These are phyloP conservation scores for Lasiodiplodia sp. DNA, from an alignment of 2,329 filamentous ascomycete genomes.

Conservation along the genomic window DNA sequence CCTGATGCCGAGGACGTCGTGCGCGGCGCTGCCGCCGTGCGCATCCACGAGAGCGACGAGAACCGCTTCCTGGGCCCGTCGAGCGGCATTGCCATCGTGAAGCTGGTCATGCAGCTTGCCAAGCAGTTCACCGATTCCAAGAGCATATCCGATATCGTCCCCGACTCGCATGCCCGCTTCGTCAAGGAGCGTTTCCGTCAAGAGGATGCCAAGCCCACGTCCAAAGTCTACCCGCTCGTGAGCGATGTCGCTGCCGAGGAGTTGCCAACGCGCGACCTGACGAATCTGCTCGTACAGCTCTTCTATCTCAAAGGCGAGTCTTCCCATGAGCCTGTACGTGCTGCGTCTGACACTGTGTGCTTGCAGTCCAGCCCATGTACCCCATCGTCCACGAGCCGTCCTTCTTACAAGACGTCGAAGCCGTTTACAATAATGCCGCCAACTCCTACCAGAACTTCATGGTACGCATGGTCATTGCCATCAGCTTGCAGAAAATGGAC, in stretches of 20 bases:
- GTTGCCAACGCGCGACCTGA: conserved; percentile 76
- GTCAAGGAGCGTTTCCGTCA: conserved; percentile 72
- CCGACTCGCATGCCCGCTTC: conserved; percentile 72
- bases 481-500: conserved; percentile 91
- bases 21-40: conserved; percentile 83
- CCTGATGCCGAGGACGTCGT: conserved; percentile 84
- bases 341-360: conserved; percentile 3
- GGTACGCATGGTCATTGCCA: conserved; percentile 89
- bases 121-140: conserved; percentile 92
- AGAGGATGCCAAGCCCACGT: conserved; percentile 71
- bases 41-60: conserved; percentile 84
- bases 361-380: conserved; percentile 81
- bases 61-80: conserved; percentile 90
- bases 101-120: conserved; percentile 93
- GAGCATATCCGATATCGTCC: conserved; percentile 90
- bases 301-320: conserved; percentile 81
- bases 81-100: conserved; percentile 93
- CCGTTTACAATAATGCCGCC: conserved; percentile 76
- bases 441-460: conserved; percentile 89
- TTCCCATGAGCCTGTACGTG: background rate
- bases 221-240: conserved; percentile 88
- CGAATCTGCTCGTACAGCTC: conserved; percentile 80
- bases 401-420: conserved; percentile 77
- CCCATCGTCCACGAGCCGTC: conserved; percentile 85
- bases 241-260: conserved; percentile 81